phyloP scores from a whole-genome alignment of 441 rosid genomes.

The Pelargonium hybrid region DNA sequence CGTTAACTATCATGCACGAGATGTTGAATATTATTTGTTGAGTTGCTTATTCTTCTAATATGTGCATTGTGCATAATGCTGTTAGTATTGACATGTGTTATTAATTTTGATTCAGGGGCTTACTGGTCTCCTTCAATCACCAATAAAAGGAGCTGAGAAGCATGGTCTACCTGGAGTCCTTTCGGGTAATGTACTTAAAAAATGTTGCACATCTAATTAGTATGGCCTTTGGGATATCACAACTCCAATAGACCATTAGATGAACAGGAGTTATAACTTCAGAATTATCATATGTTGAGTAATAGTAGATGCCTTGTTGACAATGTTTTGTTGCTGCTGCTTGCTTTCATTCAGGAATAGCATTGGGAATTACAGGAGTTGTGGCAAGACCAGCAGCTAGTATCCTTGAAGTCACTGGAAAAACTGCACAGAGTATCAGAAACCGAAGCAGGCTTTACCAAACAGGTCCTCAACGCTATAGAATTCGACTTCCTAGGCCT shows the following conservation, averaged over 20 bases:
- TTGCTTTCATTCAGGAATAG: slow-evolving; percentile 48
- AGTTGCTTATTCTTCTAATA: not conserved
- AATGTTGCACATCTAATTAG: not conserved
- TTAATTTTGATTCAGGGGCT: slow-evolving; percentile 53
- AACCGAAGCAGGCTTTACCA: slow-evolving; percentile 66
- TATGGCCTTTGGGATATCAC: not conserved
- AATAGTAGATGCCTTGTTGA: not conserved
- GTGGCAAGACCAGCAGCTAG: slow-evolving; percentile 98
- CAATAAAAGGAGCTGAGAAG: slow-evolving; percentile 83
- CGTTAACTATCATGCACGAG: too few relatives aligned
- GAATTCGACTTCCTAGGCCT: slow-evolving; percentile 78
- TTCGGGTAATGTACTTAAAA: slow-evolving; percentile 47
- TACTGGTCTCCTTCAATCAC: slow-evolving; percentile 89
- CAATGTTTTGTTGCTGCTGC: not conserved
- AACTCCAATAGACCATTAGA: not conserved
- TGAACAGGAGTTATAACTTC: not conserved
- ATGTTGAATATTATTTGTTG: too few relatives aligned
- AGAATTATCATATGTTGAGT: not conserved
- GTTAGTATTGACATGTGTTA: not conserved
- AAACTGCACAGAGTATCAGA: slow-evolving; percentile 92
- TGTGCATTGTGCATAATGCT: not conserved
- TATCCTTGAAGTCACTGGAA: slow-evolving; percentile 92
- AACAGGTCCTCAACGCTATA: slow-evolving; percentile 43
- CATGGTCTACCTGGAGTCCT: slow-evolving; percentile 93
- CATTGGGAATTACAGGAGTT: slow-evolving; percentile 81